Conservation (phyloP, 768 basidiomycete genomes). For the Calvatia gigantea region DNA sequence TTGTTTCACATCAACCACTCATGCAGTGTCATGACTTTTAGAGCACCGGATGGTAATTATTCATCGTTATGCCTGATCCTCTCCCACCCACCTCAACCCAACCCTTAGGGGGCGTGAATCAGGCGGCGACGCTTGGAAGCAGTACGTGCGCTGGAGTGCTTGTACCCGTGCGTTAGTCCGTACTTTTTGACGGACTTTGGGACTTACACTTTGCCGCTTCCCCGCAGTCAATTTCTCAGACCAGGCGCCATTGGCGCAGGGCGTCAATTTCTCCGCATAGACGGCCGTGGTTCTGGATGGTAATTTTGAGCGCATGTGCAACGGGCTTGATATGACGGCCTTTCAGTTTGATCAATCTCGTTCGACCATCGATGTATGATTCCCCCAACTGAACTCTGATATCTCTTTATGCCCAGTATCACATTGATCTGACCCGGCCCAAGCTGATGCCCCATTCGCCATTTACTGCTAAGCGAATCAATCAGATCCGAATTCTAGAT, state of each 20-base stretch:
- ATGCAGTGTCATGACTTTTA: conserved; percentile 23
- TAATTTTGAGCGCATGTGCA: conserved; percentile 7
- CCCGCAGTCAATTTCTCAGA: conserved; percentile 81
- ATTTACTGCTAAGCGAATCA: neutral
- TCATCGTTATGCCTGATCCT: neutral
- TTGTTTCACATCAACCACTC: conserved; percentile 6
- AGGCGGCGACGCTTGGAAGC: conserved; percentile 98
- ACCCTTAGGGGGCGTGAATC: conserved; percentile 84
- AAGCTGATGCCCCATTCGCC: neutral
- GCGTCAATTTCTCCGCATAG: conserved; percentile 74
- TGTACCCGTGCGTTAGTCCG: conserved; percentile 59
- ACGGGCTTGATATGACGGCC: neutral
- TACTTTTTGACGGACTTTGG: neutral
- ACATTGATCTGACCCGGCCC: neutral
- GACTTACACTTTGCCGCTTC: conserved; percentile 6
- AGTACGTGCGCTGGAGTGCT: conserved; percentile 89
- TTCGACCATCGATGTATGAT: neutral
- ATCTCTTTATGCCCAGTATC: no score
- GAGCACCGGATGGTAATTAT: conserved; percentile 79
- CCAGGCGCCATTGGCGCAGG: conserved; percentile 87
- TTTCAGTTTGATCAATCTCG: neutral
- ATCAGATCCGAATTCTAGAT: conserved; percentile 13
- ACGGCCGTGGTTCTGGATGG: neutral
- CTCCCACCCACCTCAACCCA: conserved; percentile 16
- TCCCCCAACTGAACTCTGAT: neutral